phyloP scores from a whole-genome alignment of 495 filamentous ascomycete genomes.

The Trichoderma gamsii region DNA sequence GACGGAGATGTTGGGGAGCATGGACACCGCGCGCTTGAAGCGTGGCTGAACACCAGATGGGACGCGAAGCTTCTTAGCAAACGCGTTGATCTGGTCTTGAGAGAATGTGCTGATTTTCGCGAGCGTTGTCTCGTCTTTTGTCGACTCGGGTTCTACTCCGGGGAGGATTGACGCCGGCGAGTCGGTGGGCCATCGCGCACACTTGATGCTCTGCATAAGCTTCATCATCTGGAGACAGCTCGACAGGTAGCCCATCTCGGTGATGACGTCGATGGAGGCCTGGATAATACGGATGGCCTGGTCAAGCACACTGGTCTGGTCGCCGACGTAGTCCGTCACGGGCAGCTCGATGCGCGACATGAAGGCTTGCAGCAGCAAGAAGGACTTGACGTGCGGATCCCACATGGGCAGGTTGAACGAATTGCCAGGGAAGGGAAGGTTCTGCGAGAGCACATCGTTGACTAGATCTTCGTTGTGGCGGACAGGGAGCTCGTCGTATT shows the following conservation, averaged over 20 bases:
- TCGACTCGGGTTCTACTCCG: constrained; percentile 51
- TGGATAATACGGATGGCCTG: constrained; percentile 93
- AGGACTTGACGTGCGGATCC: constrained; percentile 98
- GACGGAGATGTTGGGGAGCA: constrained; percentile 65
- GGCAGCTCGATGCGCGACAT: constrained; percentile 89
- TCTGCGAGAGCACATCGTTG: constrained; percentile 82
- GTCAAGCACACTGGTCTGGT: constrained; percentile 77
- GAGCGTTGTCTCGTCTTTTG: constrained; percentile 28
- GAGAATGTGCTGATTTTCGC: constrained; percentile 30
- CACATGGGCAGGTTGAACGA: constrained; percentile 74
- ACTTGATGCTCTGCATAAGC: constrained; percentile 86
- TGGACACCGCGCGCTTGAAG: constrained; percentile 53
- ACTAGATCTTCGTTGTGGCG: constrained; percentile 98
- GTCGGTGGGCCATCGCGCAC: constrained; percentile 84
- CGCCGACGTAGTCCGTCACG: constrained; percentile 95
- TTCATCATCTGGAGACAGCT: constrained; percentile 72
- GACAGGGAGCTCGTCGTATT: constrained; percentile 98
- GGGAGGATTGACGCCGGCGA: constrained; percentile 74
- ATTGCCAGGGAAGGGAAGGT: constrained; percentile 55
- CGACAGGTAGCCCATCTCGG: constrained; percentile 77
- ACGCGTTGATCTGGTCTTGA: constrained; percentile 39
- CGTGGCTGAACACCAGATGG: constrained; percentile 25
- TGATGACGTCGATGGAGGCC: constrained; percentile 85
- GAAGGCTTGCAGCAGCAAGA: constrained; percentile 87
- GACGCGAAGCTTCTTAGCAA: constrained; percentile 36